These are phyloP conservation scores for Parmelia sp. DNA, from an alignment of 495 filamentous ascomycete genomes.

Conservation along the genomic window DNA sequence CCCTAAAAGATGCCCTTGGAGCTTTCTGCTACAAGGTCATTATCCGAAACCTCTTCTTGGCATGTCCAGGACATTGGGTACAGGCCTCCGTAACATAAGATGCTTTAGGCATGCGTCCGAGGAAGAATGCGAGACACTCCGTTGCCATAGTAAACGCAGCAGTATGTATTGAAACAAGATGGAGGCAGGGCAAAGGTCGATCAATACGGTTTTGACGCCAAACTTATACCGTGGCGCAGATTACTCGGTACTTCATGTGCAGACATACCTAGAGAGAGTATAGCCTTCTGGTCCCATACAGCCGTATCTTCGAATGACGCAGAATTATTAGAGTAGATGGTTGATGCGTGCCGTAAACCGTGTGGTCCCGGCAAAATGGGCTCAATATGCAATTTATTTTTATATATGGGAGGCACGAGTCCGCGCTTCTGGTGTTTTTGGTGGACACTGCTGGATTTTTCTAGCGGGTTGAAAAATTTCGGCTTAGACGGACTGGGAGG, in stretches of 20 bases:
- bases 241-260: background rate
- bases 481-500: background rate
- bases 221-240: background rate
- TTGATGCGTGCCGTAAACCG: constrained; percentile 6
- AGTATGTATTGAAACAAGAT: background rate
- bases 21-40: no score
- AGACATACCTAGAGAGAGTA: constrained; percentile 17
- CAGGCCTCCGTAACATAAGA: no score
- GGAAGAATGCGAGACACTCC: background rate
- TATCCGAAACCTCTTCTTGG: no score
- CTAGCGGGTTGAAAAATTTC: background rate
- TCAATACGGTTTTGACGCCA: background rate
- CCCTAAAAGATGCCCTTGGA: no score
- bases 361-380: no score
- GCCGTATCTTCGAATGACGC: constrained; percentile 18
- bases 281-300: constrained; percentile 22
- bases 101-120: no score
- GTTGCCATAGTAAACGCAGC: background rate
- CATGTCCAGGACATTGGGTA: no score
- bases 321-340: constrained; percentile 14
- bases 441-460: background rate
- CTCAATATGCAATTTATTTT: background rate
- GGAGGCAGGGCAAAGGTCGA: background rate
- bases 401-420: background rate
- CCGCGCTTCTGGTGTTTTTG: background rate